Evolutionary conservation across 2,329 filamentous ascomycete genomes (phyloP).

Genomic region (Colletotrichum somersetense): DNA sequence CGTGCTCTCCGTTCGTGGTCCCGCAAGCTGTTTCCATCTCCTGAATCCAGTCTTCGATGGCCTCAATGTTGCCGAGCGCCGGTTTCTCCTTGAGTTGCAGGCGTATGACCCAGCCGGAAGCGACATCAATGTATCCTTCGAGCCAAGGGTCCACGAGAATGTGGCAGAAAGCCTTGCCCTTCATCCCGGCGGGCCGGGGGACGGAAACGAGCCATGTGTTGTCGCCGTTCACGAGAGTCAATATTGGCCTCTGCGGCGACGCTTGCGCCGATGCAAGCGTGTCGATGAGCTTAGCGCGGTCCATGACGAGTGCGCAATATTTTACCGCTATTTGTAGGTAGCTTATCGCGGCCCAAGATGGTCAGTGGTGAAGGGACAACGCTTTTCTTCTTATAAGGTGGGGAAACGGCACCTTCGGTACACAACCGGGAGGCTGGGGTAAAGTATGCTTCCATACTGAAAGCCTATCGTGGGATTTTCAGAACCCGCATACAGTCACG

Average conservation of each 20-base stretch:
- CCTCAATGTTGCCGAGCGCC: neutral
- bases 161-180: conserved; percentile 48
- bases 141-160: conserved; percentile 53
- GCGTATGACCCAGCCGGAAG: conserved; percentile 4
- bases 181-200: conserved; percentile 47
- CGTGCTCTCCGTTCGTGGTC: neutral
- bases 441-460: neutral
- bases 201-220: conserved; percentile 53
- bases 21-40: neutral
- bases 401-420: neutral
- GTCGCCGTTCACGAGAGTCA: conserved; percentile 52
- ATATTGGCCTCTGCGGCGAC: conserved; percentile 43
- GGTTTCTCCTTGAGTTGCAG: neutral
- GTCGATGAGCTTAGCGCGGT: neutral
- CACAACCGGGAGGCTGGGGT: neutral
- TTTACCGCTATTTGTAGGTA: neutral
- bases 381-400: too few species aligned
- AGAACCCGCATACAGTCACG: too few species aligned
- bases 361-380: neutral
- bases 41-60: conserved; percentile 2
- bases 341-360: neutral
- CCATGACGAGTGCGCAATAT: neutral
- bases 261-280: conserved; percentile 1
- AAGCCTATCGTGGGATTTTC: too few species aligned
- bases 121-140: conserved; percentile 34